Percentiles rank a stretch among this genome's conserved stretches.
phyloP scores from a whole-genome alignment of 345 rosid genomes.

The Melastoma malabathricum region DNA sequence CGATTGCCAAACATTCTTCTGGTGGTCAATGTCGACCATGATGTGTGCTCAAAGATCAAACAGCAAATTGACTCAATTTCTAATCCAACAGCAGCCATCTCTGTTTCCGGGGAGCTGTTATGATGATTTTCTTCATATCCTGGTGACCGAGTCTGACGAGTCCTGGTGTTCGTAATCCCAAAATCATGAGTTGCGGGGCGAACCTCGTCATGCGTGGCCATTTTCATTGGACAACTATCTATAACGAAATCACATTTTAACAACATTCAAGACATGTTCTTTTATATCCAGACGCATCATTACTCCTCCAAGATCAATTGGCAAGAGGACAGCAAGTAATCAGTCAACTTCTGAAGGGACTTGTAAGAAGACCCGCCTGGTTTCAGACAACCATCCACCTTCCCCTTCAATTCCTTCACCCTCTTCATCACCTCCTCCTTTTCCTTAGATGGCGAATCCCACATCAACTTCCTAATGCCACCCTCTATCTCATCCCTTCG shows the following conservation, averaged over 20 bases:
- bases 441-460: background rate
- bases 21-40: conserved; percentile 1
- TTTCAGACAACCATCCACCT: background rate
- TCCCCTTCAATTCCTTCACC: conserved; percentile 3
- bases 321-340: background rate
- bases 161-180: conserved; percentile 3
- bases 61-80: conserved; percentile 2
- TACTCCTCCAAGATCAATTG: background rate
- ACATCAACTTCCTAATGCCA: background rate
- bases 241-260: no score
- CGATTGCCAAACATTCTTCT: background rate
- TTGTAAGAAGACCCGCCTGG: background rate
- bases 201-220: conserved; percentile 7
- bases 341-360: background rate
- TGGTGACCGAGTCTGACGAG: background rate
- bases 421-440: conserved; percentile 1
- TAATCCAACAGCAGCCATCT: conserved; percentile 5
- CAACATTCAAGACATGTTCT: no score
- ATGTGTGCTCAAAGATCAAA: conserved; percentile 1
- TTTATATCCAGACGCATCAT: background rate
- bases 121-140: conserved; percentile 1
- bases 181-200: conserved; percentile 5
- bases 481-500: conserved; percentile 2
- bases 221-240: background rate
- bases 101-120: conserved; percentile 1